phyloP scores from a whole-genome alignment of 495 filamentous ascomycete genomes.

The Acidomyces sp. region DNA sequence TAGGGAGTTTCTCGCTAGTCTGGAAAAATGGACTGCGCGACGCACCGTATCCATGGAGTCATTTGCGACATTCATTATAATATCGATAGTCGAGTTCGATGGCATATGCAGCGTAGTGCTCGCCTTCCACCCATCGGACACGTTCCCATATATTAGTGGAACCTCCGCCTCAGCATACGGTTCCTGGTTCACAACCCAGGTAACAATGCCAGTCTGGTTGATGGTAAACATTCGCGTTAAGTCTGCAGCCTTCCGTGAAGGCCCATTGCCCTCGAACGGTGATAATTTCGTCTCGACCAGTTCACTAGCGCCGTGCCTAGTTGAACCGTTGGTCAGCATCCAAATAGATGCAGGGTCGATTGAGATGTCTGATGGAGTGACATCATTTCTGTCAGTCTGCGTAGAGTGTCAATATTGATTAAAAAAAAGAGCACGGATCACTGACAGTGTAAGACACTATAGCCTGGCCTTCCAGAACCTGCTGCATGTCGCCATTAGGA shows the following conservation, averaged over 20 bases:
- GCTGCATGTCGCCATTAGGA: constrained; percentile 16
- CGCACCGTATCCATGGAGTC: constrained; percentile 19
- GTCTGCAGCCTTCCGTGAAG: constrained; percentile 8
- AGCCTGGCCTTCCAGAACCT: constrained; percentile 16
- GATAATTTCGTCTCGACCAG: constrained; percentile 5
- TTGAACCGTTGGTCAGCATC: constrained; percentile 16
- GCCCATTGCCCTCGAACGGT: constrained; percentile 9
- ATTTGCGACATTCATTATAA: constrained; percentile 20
- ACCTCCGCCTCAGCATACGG: constrained; percentile 14
- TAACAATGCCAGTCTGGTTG: constrained; percentile 19
- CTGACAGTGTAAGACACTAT: constrained; percentile 8
- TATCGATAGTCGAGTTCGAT: constrained; percentile 18
- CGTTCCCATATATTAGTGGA: constrained; percentile 13
- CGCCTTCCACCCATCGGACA: constrained; percentile 19
- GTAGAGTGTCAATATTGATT: no score
- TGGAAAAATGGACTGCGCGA: background rate
- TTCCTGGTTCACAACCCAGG: constrained; percentile 14
- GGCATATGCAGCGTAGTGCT: constrained; percentile 19
- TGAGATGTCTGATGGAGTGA: background rate
- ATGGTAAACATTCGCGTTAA: constrained; percentile 9
- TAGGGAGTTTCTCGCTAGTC: background rate
- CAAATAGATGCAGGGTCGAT: constrained; percentile 9
- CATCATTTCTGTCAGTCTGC: constrained; percentile 3
- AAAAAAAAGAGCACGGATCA: no score
- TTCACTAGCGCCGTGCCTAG: constrained; percentile 1